Base-by-base conservation (phyloP, 805 yeast species). In the Starmerella kuoi region DNA sequence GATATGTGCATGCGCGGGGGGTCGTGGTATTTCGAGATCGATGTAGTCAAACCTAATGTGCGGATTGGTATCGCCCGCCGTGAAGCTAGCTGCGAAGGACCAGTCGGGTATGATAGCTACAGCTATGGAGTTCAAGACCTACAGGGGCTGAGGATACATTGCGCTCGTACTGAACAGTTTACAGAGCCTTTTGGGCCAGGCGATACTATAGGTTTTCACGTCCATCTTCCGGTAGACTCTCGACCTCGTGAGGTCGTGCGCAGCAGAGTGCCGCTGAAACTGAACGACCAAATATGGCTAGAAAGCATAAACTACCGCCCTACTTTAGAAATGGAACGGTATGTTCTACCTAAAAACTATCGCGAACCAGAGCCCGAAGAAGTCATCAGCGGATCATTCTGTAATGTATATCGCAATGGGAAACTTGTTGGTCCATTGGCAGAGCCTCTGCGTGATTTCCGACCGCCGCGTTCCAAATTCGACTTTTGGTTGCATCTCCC, bases 101-200 rank as follows among this genome's bases (percentile, higher is more conserved):
- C 99, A 0, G 91, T 87, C 5, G 99, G 99, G 2, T 84, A 74
- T 54, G 97, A 91, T 60, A 88, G 86, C 0, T 91, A 86, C 62
- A 88, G 95, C 0, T 88, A 91, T 60, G 96, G 95, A 2, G 55
- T 91, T 2, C 68, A 96, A 45, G 96, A 88, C 61, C 69, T 71
- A 28, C 87, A 94, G 2, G 47, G 50, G 11, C 81, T 82, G 50
- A 73, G 73, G 23, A 68, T 91, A 20, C 93, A 91, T 49, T 61
- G 79, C 34, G 77, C 88, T 45, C 69, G 87, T 37, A 84, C 85
- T 0, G 56, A 61, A 21, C 68, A 70, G 26, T 73, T 74, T 49
- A 65, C 79, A 67, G 69, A 64, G 21, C 76, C 80, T 2, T 76
- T 85, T 51, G 61, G 63, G 23, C 60, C 75, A 1, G 96, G 95